phyloP scores from a whole-genome alignment of 2,329 filamentous ascomycete genomes.

The Phialocephala subalpina region DNA sequence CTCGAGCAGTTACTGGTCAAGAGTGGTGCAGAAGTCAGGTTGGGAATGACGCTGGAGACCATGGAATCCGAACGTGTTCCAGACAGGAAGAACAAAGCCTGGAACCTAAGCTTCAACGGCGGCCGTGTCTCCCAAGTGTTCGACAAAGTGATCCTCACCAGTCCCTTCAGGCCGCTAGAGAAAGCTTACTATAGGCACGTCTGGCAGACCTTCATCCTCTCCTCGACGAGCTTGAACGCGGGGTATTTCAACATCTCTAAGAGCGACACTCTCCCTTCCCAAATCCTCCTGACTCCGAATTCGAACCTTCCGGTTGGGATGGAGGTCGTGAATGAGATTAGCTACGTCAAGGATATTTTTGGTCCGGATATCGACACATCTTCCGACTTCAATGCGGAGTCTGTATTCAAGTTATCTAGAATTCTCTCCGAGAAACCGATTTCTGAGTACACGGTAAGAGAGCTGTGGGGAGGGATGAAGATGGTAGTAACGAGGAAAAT shows the following conservation, averaged over 20 bases:
- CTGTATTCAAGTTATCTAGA: not conserved
- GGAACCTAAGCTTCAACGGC: not conserved
- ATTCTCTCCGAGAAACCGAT: not conserved
- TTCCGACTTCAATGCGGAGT: not conserved
- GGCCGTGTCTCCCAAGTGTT: not conserved
- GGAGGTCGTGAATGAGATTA: not conserved
- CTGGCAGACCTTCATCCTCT: not conserved
- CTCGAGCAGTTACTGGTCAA: not conserved
- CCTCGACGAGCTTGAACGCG: not conserved
- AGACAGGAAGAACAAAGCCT: not conserved
- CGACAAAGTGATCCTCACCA: not conserved
- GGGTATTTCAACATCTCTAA: not conserved
- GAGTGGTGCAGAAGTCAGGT: conserved; percentile 1
- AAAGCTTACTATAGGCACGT: not conserved
- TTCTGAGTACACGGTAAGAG: not conserved
- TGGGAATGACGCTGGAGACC: not conserved
- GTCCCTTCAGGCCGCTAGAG: not conserved
- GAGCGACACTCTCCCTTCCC: not conserved
- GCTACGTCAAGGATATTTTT: not conserved
- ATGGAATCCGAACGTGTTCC: not conserved
- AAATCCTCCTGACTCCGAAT: not conserved
- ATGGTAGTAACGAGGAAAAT: not conserved
- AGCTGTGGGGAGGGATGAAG: not conserved
- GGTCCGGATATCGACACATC: not conserved
- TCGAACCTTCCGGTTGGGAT: not conserved